Conservation (phyloP, 2,329 filamentous ascomycete genomes). For the Hypoxylon sp. region DNA sequence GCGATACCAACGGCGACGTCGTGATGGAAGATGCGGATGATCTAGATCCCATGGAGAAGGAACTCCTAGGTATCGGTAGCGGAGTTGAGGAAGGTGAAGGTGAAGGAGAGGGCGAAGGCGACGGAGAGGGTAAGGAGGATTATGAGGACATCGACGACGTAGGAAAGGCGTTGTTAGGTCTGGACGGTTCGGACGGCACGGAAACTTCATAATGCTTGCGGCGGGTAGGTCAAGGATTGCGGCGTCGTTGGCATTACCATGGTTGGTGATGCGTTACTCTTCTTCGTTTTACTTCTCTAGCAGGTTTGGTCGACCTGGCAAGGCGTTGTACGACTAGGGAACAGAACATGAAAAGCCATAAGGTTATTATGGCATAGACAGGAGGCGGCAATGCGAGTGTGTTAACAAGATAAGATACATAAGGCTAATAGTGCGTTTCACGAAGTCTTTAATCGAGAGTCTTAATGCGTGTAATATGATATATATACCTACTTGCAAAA, state of each 20-base stretch:
- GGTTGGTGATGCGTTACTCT: background rate
- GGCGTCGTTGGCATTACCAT: constrained; percentile 10
- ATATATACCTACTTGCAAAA: background rate
- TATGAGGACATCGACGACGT: constrained; percentile 59
- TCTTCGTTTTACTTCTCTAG: constrained; percentile 21
- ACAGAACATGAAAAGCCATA: constrained; percentile 5
- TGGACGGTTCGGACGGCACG: constrained; percentile 53
- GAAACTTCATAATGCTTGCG: constrained; percentile 46
- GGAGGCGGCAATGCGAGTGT: constrained; percentile 2
- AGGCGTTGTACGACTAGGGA: constrained; percentile 27
- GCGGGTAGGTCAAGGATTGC: constrained; percentile 4
- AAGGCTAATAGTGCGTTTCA: constrained; percentile 1
- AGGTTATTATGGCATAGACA: constrained; percentile 24
- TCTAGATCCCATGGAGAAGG: constrained; percentile 70
- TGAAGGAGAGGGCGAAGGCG: constrained; percentile 62
- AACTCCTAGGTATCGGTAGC: constrained; percentile 63
- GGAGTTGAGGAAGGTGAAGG: constrained; percentile 61
- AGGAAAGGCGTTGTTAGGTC: constrained; percentile 54
- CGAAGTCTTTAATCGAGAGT: background rate
- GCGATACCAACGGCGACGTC: constrained; percentile 61
- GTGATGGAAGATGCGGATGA: constrained; percentile 64
- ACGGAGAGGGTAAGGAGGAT: constrained; percentile 64
- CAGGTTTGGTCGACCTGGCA: constrained; percentile 4
- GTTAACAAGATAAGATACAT: constrained; percentile 2
- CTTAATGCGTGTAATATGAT: constrained; percentile 6